These are phyloP conservation scores for Trichoderma gamsii DNA, from an alignment of 495 filamentous ascomycete genomes.

Conservation along the genomic window DNA sequence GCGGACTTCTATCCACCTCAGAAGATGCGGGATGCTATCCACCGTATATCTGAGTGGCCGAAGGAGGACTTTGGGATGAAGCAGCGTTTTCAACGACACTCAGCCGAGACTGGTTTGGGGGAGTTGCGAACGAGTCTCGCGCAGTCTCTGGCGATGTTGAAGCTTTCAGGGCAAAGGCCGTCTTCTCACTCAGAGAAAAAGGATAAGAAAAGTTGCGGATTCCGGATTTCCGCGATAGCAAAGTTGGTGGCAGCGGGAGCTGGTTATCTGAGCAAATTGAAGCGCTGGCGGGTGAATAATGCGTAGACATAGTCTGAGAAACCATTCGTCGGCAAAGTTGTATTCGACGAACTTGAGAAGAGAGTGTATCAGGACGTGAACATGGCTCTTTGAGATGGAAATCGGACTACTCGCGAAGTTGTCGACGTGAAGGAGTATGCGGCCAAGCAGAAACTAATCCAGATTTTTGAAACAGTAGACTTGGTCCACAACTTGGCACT, in stretches of 20 bases:
- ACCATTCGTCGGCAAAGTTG: neutral
- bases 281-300: neutral
- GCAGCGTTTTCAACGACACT: neutral
- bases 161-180: neutral
- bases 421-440: too few relatives aligned
- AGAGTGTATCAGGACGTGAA: neutral
- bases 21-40: constrained; percentile 8
- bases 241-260: neutral
- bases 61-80: neutral
- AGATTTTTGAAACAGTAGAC: neutral
- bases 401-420: neutral
- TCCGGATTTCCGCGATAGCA: neutral
- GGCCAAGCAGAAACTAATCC: too few relatives aligned
- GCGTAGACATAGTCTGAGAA: constrained; percentile 2
- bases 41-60: constrained; percentile 10
- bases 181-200: neutral
- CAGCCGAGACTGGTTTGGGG: neutral
- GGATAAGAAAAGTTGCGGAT: constrained; percentile 7
- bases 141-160: neutral
- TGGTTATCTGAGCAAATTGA: neutral
- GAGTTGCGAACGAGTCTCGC: neutral
- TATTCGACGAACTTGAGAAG: neutral
- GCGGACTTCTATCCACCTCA: constrained; percentile 6
- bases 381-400: neutral
- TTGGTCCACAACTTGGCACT: neutral